Base-by-base conservation (phyloP, 352 stramenopile species). In the Phytophthora cactorum region DNA sequence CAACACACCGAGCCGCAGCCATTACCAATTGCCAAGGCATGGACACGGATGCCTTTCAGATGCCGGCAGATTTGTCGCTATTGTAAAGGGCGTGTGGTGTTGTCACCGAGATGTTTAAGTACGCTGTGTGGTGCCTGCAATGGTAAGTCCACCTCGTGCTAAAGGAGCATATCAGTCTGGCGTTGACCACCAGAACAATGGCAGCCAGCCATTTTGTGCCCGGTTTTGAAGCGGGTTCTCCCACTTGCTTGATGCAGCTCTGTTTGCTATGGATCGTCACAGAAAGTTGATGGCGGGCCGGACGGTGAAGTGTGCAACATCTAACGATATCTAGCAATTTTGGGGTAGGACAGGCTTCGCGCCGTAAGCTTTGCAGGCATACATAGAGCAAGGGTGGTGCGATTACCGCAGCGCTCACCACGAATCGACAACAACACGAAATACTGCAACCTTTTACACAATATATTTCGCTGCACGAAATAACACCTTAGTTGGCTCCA, bases 391-490 rank as follows among this genome's bases (percentile, higher is more conserved):
- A 22, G 52, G 45, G 10, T 43, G 55, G 29, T 11, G 34, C 45
- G 34, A 51, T 55, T 67, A 34, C 45, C 50, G 52, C 32, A 46
- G 44, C 46, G 32, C 32, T 73, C 66, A 65, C 66, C 62, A 73
- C 44, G 22, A 45, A 61, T 27, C 27, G 31, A 59, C 45, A 17
- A 58, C 51, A 1, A 12, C 52, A 68, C 51, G 45, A 58, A 47
- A 4, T 2, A 53, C 25, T 65, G 25, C 36, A 64, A 51, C 51
- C 52, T 66, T 6, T 41, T 5, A 22, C 54, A 52, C 6, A 43
- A 29, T 11, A 53, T 60, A 75, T 75, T 75, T 75, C 68, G 68
- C 34, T 66, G 58, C 68, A 56, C 29, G 68, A 70, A n/a, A 28
- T 29, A 55, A 28, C 44, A 31, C 49, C 29, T 8, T 8, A 12